Evolutionary conservation across 1,284 basidiomycete genomes (phyloP).

Genomic region (Gastroboletus turbinatus): DNA sequence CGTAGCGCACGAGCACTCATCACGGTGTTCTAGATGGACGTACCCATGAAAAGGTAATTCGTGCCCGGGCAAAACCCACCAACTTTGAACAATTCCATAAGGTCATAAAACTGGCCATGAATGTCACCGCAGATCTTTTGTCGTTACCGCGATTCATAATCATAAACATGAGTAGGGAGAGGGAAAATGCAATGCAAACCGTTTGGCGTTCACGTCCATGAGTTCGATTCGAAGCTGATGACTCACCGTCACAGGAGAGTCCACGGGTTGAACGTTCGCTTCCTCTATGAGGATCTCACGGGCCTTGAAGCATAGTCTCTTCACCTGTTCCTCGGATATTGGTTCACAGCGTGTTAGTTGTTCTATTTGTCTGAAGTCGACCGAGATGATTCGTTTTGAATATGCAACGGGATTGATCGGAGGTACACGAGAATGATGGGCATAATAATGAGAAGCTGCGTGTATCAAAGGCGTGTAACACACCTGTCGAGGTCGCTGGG

Average conservation of each 20-base stretch:
- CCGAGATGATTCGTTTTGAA: slow-evolving; percentile 13
- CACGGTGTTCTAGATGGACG: slow-evolving; percentile 31
- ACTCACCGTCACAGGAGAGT: slow-evolving; percentile 89
- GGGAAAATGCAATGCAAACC: background rate
- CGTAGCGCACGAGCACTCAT: background rate
- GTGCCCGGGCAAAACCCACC: slow-evolving; percentile 95
- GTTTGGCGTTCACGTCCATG: slow-evolving; percentile 1
- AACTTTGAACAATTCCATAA: slow-evolving; percentile 95
- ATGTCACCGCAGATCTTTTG: slow-evolving; percentile 98
- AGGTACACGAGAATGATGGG: slow-evolving; percentile 23
- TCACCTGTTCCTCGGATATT: slow-evolving; percentile 91
- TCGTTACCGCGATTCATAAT: slow-evolving; percentile 32
- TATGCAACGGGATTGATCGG: slow-evolving; percentile 22
- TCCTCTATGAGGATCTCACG: slow-evolving; percentile 97
- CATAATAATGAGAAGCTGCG: slow-evolving; percentile 21
- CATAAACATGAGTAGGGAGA: slow-evolving; percentile 22
- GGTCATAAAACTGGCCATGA: slow-evolving; percentile 97
- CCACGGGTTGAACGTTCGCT: slow-evolving; percentile 95
- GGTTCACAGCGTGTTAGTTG: slow-evolving; percentile 90
- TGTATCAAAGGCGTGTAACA: slow-evolving; percentile 36
- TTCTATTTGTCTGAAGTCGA: slow-evolving; percentile 69
- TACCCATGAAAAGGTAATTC: slow-evolving; percentile 98
- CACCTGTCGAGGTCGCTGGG: slow-evolving; percentile 52
- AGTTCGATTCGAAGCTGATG: background rate
- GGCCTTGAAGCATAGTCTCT: slow-evolving; percentile 91